These are phyloP conservation scores for Geotrichum cucujoidarum DNA, from an alignment of 1,139 yeast genomes.

Conservation along the genomic window DNA sequence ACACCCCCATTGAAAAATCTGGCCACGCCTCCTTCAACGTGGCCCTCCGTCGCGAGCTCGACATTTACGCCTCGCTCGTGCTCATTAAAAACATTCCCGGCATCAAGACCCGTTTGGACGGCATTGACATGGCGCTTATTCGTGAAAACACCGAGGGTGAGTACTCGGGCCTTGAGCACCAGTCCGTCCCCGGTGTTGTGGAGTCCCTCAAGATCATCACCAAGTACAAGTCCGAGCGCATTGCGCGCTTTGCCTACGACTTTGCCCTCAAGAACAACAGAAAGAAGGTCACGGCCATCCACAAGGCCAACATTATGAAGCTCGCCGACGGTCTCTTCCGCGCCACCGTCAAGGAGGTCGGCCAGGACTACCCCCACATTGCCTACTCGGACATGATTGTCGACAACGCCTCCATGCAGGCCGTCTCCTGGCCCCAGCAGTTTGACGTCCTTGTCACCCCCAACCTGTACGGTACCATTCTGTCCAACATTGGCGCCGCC, in stretches of 20 bases:
- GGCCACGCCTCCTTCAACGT: conserved; percentile 86
- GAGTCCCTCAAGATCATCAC: conserved; percentile 95
- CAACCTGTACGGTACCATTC: conserved; percentile 94
- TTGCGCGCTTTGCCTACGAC: conserved; percentile 95
- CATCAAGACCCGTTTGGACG: conserved; percentile 80
- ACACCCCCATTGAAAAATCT: conserved; percentile 74
- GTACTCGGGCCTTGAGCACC: conserved; percentile 97
- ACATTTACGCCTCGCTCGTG: conserved; percentile 90
- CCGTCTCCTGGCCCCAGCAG: conserved; percentile 96
- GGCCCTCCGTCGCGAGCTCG: conserved; percentile 92
- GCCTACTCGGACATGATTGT: conserved; percentile 90
- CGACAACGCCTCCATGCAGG: conserved; percentile 99
- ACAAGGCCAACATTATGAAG: conserved; percentile 99
- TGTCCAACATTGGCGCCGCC: conserved; percentile 98
- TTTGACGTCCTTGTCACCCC: conserved; percentile 97
- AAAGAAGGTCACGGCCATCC: conserved; percentile 91
- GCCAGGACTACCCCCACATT: conserved; percentile 82
- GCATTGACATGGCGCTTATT: conserved; percentile 87
- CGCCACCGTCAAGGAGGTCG: conserved; percentile 86
- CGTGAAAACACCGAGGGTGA: conserved; percentile 99
- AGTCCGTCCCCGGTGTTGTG: conserved; percentile 95
- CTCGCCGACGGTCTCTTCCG: conserved; percentile 97
- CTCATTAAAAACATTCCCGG: conserved; percentile 93
- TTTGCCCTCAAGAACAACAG: conserved; percentile 90
- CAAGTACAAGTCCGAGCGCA: conserved; percentile 91